Conservation (phyloP, 164 flowering plant species). For the Macadamia integrifolia region DNA sequence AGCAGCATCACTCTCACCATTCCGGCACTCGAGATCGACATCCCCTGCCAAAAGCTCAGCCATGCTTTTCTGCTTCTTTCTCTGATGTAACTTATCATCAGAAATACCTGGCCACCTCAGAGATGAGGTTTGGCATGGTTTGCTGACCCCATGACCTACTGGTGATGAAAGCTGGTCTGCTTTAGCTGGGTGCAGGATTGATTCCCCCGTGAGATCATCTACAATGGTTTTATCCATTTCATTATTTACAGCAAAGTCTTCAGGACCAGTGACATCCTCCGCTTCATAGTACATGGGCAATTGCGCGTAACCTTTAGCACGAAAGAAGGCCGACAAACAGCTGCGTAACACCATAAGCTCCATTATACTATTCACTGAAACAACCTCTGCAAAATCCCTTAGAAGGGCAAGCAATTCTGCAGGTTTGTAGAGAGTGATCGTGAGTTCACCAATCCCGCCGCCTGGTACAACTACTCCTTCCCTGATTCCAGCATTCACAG, state of each 20-base stretch:
- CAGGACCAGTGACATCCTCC: slow-evolving; percentile 19
- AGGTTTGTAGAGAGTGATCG: slow-evolving; percentile 37
- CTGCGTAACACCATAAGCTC: slow-evolving; percentile 36
- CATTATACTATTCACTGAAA: slow-evolving; percentile 27
- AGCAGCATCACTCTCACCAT: slow-evolving; percentile 5
- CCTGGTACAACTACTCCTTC: slow-evolving; percentile 30
- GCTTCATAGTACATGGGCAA: slow-evolving; percentile 41
- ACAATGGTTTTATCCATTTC: background rate
- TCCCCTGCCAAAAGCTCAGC: slow-evolving; percentile 19
- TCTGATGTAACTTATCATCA: slow-evolving; percentile 27
- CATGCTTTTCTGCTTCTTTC: slow-evolving; percentile 43
- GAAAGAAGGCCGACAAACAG: slow-evolving; percentile 46
- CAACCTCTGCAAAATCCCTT: slow-evolving; percentile 33
- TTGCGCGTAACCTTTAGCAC: slow-evolving; percentile 35
- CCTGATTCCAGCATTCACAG: slow-evolving; percentile 18
- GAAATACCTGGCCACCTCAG: slow-evolving; percentile 13
- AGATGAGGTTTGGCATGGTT: slow-evolving; percentile 3
- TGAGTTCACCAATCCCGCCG: slow-evolving; percentile 21
- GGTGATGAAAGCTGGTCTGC: slow-evolving; percentile 37
- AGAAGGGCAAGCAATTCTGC: slow-evolving; percentile 29
- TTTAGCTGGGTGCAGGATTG: slow-evolving; percentile 17
- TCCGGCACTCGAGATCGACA: slow-evolving; percentile 13
- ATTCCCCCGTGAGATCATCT: slow-evolving; percentile 13
- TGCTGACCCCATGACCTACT: slow-evolving; percentile 3
- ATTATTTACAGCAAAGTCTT: slow-evolving; percentile 17